A percentile compares a stretch with the other conserved stretches of the same genome.
phyloP scores from a whole-genome alignment of 768 basidiomycete genomes.

The Leccinum olivaceopallidum region DNA sequence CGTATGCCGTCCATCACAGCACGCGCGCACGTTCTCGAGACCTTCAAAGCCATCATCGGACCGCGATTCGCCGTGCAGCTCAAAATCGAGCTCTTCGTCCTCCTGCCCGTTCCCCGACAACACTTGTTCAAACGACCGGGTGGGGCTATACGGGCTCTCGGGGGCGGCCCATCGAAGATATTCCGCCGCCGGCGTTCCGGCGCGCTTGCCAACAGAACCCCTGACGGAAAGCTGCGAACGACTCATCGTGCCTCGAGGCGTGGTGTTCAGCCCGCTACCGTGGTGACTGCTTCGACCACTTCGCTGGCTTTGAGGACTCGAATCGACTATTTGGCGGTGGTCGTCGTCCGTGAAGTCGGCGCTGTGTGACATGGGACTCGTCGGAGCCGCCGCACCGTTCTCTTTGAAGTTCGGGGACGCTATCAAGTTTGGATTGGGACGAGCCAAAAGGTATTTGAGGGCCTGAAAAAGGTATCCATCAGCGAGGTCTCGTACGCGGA shows the following conservation, averaged over 20 bases:
- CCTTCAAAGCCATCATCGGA: constrained; percentile 88
- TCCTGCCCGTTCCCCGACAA: constrained; percentile 35
- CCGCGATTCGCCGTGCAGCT: constrained; percentile 71
- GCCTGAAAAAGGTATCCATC: constrained; percentile 56
- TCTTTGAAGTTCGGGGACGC: constrained; percentile 31
- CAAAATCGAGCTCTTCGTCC: constrained; percentile 76
- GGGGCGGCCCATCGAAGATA: constrained; percentile 80
- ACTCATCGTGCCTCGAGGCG: constrained; percentile 76
- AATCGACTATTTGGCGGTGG: constrained; percentile 44
- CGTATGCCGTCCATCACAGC: constrained; percentile 86
- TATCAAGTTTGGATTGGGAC: constrained; percentile 47
- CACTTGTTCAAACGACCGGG: constrained; percentile 65
- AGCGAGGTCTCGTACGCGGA: constrained; percentile 15
- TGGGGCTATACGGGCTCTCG: constrained; percentile 68
- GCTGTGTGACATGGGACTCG: constrained; percentile 49
- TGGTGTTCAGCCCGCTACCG: constrained; percentile 69
- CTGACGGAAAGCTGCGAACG: constrained; percentile 73
- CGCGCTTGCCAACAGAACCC: constrained; percentile 79
- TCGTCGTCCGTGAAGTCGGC: constrained; percentile 53
- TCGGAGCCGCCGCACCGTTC: constrained; percentile 39
- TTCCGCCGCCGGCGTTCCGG: constrained; percentile 90
- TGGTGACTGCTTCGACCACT: constrained; percentile 60
- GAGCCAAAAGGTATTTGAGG: constrained; percentile 84
- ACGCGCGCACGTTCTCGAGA: constrained; percentile 92
- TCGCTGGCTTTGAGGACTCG: constrained; percentile 75